These are phyloP conservation scores for Salix brachista DNA, from an alignment of 345 rosid genomes.

Conservation along the genomic window DNA sequence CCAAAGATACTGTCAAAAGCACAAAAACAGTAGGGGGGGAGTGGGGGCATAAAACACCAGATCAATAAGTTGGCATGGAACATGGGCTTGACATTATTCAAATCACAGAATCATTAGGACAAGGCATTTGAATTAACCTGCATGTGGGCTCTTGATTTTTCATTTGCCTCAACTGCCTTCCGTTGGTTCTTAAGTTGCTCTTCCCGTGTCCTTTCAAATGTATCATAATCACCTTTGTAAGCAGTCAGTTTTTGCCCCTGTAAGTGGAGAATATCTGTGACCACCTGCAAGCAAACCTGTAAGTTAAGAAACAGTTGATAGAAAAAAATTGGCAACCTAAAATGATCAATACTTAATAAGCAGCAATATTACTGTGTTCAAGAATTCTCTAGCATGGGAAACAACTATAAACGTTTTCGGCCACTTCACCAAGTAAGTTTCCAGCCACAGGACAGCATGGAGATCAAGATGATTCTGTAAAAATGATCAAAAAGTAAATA, in stretches of 20 bases:
- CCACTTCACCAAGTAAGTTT: constrained; percentile 90
- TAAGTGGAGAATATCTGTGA: constrained; percentile 89
- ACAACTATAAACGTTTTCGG: constrained; percentile 96
- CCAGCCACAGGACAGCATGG: constrained; percentile 98
- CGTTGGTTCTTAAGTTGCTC: constrained; percentile 85
- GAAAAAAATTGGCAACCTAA: not conserved
- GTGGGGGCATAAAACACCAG: not conserved
- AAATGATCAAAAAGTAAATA: constrained; percentile 7
- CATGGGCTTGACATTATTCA: not conserved
- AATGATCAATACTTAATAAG: not conserved
- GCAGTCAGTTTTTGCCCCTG: constrained; percentile 73
- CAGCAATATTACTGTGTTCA: constrained; percentile 65
- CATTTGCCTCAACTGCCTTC: constrained; percentile 91
- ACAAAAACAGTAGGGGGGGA: not conserved
- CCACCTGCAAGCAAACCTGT: constrained; percentile 55
- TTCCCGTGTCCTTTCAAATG: constrained; percentile 78
- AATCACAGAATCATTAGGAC: not conserved
- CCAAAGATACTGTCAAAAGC: not conserved
- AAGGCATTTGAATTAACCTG: constrained; percentile 50
- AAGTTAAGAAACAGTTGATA: not conserved
- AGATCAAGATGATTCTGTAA: constrained; percentile 98
- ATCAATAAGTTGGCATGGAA: not conserved
- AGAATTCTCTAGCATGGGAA: constrained; percentile 97
- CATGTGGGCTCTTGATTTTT: constrained; percentile 79
- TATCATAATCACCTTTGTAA: constrained; percentile 87